Base-by-base conservation (phyloP, 306 rosid species). In the Inga laurina region DNA sequence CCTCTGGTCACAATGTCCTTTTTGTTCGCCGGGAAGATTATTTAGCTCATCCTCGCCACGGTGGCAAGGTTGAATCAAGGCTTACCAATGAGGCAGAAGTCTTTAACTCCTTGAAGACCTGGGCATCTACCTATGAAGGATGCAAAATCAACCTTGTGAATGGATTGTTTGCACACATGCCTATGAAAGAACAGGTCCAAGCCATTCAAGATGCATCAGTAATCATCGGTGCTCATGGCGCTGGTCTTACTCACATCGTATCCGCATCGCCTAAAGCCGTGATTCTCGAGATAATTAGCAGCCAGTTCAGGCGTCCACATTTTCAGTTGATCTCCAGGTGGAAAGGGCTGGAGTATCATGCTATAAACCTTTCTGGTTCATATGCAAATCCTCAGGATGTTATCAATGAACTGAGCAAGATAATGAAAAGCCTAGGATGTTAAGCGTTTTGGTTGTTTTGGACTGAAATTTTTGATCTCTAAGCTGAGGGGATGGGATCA, bases 141-240 rank as follows among this genome's bases (percentile, higher is more conserved):
- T 96, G 99, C 89, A 90, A 87, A 81, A 64, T 96, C 56, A 92
- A 93, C 91, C 83, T 96, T 32, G 94, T 93, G 84, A 96, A 93
- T 62, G 99, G 99, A 80, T 88, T 96, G 88, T 91, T 96, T 72
- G 98, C 94, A 0, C 99, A 93, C 90, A 93, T 93, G 98, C 49
- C 98, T n/a, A 91, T 96, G 99, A 96, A 92, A 86, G 99, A 96
- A 22, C 99, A 96, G 82, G 97, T 96, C 44, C 88, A 34, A 82
- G 97, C 99, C 65, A 93, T 96, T 84, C 98, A 93, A 88, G 99
- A 93, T 32, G 98, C 99, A 10, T 92, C 95, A 0, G 98, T 96
- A 37, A 92, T 96, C 85, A 79, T 96, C 9, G 99, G 98, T 0
- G 98, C 99, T 0, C 99, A 96, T 16, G 99, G 99, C 56, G 99